Evolutionary conservation across 2,329 filamentous ascomycete genomes (phyloP).

Genomic region (Colletotrichum sublineola): DNA sequence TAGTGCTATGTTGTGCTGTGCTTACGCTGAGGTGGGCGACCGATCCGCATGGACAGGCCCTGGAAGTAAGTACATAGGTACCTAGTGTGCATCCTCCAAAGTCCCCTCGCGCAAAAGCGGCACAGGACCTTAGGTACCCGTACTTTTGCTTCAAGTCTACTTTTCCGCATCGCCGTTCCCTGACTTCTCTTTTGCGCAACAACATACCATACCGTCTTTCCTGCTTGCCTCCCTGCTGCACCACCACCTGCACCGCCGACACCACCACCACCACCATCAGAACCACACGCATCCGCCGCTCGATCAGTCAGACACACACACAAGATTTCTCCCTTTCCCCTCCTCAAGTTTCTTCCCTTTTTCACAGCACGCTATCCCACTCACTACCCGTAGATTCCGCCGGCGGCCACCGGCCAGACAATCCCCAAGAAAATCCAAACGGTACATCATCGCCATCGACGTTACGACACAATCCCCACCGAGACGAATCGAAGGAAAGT

Average conservation of each 20-base stretch:
- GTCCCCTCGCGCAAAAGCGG: conserved; percentile 11
- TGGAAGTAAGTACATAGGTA: background rate
- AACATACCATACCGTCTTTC: conserved; percentile 27
- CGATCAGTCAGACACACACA: conserved; percentile 32
- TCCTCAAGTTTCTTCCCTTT: conserved; percentile 9
- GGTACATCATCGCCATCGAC: background rate
- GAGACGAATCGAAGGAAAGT: conserved; percentile 17
- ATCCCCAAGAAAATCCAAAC: background rate
- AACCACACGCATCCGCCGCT: conserved; percentile 10
- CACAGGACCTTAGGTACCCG: background rate
- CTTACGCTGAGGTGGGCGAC: conserved; percentile 6
- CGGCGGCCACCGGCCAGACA: conserved; percentile 5
- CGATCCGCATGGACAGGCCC: conserved; percentile 17
- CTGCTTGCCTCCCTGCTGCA: conserved; percentile 18
- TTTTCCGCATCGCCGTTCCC: conserved; percentile 9
- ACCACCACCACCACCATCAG: conserved; percentile 22
- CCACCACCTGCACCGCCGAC: conserved; percentile 18
- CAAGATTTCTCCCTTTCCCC: conserved; percentile 21
- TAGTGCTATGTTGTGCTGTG: background rate
- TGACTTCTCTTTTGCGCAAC: conserved; percentile 15
- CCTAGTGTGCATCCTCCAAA: background rate
- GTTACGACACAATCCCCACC: background rate
- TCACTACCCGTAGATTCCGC: background rate
- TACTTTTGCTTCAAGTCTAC: conserved; percentile 15
- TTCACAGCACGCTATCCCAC: conserved; percentile 12